Evolutionary conservation across 1,139 yeast species (phyloP).

Genomic region (Zygoascus hellenicus): DNA sequence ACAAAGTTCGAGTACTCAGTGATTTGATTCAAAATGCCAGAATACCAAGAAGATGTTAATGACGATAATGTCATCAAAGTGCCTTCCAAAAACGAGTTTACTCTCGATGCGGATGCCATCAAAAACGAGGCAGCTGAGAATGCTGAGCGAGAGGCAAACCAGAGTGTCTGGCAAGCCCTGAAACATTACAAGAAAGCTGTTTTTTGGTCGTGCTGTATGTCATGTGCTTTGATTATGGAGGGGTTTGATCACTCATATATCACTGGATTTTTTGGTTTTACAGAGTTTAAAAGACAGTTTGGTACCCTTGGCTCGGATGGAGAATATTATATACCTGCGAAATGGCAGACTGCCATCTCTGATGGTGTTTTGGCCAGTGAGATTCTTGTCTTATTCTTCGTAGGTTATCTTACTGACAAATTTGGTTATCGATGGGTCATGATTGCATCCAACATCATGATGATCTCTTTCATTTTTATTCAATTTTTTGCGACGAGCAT

Average conservation of each 20-base stretch:
- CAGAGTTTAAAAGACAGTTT: conserved; percentile 9
- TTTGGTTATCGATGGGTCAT: conserved; percentile 40
- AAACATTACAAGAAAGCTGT: conserved; percentile 35
- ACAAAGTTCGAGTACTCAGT: no score
- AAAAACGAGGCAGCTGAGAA: conserved; percentile 3
- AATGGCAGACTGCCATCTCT: conserved; percentile 43
- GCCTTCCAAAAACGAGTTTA: not conserved
- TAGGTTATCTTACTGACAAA: conserved; percentile 38
- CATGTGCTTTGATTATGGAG: conserved; percentile 41
- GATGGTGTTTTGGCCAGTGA: conserved; percentile 37
- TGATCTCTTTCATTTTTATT: conserved; percentile 37
- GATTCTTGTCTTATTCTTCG: conserved; percentile 37
- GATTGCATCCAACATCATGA: conserved; percentile 30
- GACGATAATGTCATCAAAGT: not conserved
- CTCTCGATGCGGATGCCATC: not conserved
- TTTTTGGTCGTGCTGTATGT: conserved; percentile 39
- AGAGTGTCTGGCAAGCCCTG: conserved; percentile 42
- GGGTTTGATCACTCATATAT: conserved; percentile 41
- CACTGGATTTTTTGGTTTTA: conserved; percentile 25
- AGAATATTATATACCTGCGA: conserved; percentile 35
- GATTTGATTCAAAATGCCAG: not conserved
- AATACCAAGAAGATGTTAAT: not conserved
- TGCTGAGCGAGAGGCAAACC: conserved; percentile 29
- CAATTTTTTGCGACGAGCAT: conserved; percentile 39
- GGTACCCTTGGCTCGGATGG: conserved; percentile 19